Evolutionary conservation across 1,284 basidiomycete species (phyloP).

Genomic region (Coriolopsis trogii): DNA sequence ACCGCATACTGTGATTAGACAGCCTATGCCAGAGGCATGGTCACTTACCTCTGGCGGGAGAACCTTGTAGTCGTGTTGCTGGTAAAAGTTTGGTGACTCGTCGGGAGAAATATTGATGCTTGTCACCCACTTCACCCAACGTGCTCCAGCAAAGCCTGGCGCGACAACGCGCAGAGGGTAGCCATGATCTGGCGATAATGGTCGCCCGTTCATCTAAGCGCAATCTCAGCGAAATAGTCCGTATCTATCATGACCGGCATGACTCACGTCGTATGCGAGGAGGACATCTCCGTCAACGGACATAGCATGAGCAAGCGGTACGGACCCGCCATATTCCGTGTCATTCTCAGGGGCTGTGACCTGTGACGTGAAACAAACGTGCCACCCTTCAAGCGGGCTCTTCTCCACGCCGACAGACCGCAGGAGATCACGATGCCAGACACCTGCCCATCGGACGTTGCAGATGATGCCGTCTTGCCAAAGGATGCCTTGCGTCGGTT

Average conservation of each 20-base stretch:
- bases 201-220: constrained; percentile 69
- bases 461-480: constrained; percentile 68
- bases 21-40: neutral
- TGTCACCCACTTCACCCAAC: constrained; percentile 82
- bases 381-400: constrained; percentile 35
- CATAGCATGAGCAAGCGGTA: constrained; percentile 54
- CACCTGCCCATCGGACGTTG: constrained; percentile 65
- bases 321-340: constrained; percentile 61
- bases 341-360: constrained; percentile 64
- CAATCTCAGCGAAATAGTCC: neutral
- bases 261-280: constrained; percentile 61
- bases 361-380: constrained; percentile 66
- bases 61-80: constrained; percentile 69
- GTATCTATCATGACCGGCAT: neutral
- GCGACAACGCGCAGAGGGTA: constrained; percentile 72
- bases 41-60: constrained; percentile 55
- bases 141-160: constrained; percentile 71
- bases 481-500: constrained; percentile 46
- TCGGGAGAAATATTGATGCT: constrained; percentile 51
- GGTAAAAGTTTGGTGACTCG: constrained; percentile 70
- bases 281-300: constrained; percentile 51
- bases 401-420: constrained; percentile 42
- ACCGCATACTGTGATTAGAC: neutral
- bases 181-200: constrained; percentile 64
- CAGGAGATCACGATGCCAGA: constrained; percentile 56